Evolutionary conservation across 371 early-diverging fungal species (phyloP), one percentile per base, ranked within the genome.

Genomic region (Syncephalastrum sp.): DNA sequence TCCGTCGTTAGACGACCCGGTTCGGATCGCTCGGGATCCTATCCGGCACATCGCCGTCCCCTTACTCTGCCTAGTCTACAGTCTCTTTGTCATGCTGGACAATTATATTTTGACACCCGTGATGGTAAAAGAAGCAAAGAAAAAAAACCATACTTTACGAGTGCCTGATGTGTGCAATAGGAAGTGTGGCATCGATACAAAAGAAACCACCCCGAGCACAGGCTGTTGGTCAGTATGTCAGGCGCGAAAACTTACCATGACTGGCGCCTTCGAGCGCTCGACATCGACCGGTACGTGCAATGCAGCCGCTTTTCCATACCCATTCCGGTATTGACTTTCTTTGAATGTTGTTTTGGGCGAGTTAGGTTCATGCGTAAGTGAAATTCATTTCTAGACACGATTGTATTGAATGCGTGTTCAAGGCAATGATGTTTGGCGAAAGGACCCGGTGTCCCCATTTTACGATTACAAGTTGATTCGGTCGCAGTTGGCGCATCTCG

Each of bases 381-480:
- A 24, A 38, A 24, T 33, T 45, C 27, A 13, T 29, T 55, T 19
- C 16, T 16, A 25, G 25, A 19, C 38, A 49, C 17, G 13, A n/a
- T 42, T 38, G 3, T 33, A 29, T 7, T 21, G 12, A 57, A 33
- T 47, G n/a, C n/a, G n/a, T 53, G 6, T 13, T 16, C 44, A 50
- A 68, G 86, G 75, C 25, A 81, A 82, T 15, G 85, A 85, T 61
- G 64, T 56, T 33, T 87, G 88, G 88, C 75, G 79, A 45, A 61
- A 65, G 17, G 67, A 80, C 51, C 79, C 83, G 6, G 61, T 59
- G 0, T 83, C 82, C 3, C 74, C 69, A 53, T 52, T 79, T n/a
- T 91, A 90, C 60, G 91, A 91, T 57, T 82, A 86, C 60, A 79
- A 79, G 46, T 65, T 90, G 38, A 87, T 91, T 29, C 51, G 74